Evolutionary conservation across 805 yeast species (phyloP).

Genomic region (Brettanomyces anomalus): DNA sequence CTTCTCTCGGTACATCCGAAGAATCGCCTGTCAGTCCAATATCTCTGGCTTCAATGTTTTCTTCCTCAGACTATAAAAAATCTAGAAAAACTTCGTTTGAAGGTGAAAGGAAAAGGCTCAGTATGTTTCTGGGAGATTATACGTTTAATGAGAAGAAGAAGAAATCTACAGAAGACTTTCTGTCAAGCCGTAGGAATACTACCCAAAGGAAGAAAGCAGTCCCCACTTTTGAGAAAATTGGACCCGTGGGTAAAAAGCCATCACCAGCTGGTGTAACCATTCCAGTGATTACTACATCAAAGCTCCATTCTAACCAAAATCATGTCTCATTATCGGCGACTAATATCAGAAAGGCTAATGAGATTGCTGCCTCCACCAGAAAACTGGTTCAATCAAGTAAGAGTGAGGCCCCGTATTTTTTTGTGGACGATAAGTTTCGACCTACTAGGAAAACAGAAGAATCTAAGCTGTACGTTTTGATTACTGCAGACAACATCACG

Average conservation of each 20-base stretch:
- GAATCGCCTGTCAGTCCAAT: slow-evolving; percentile 22
- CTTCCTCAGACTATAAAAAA: slow-evolving; percentile 7
- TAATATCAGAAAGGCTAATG: neutral
- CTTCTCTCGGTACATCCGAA: slow-evolving; percentile 4
- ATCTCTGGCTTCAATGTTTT: slow-evolving; percentile 9
- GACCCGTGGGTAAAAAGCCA: slow-evolving; percentile 27
- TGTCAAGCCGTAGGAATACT: neutral
- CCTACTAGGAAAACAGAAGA: slow-evolving; percentile 27
- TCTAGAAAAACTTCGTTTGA: slow-evolving; percentile 9
- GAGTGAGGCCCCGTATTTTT: slow-evolving; percentile 1
- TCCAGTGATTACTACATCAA: slow-evolving; percentile 23
- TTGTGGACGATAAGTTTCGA: slow-evolving; percentile 27
- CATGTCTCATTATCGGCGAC: neutral
- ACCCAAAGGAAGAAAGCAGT: neutral
- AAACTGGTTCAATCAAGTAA: too few relatives aligned
- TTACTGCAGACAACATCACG: slow-evolving; percentile 51
- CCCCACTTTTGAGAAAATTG: slow-evolving; percentile 22
- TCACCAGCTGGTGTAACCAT: slow-evolving; percentile 26
- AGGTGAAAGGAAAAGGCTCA: slow-evolving; percentile 12
- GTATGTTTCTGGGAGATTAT: slow-evolving; percentile 10
- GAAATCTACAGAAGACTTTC: slow-evolving; percentile 4
- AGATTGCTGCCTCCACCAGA: neutral
- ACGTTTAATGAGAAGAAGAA: slow-evolving; percentile 5
- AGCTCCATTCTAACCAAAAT: slow-evolving; percentile 12
- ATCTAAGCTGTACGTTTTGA: slow-evolving; percentile 36